Evolutionary conservation across 2,329 filamentous ascomycete genomes (phyloP).

Genomic region (Clonostachys chloroleuca): DNA sequence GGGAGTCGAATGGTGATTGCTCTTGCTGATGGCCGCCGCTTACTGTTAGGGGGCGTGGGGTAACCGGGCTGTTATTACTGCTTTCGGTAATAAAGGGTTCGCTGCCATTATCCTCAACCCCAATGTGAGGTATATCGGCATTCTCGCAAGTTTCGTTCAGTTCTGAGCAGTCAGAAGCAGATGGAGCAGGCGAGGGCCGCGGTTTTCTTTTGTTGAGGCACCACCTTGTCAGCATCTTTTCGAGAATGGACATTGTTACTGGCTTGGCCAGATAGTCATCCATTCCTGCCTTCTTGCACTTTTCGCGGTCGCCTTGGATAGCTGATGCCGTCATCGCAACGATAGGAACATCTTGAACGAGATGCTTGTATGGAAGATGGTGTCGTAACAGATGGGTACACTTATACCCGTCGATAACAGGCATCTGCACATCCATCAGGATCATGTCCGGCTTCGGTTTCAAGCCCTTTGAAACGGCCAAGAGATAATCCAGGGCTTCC

Average conservation of each 20-base stretch:
- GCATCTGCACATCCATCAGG: slow-evolving; percentile 75
- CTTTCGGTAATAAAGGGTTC: not conserved
- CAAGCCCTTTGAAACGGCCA: slow-evolving; percentile 43
- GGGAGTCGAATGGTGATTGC: slow-evolving; percentile 33
- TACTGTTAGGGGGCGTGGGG: slow-evolving; percentile 31
- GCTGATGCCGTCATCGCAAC: slow-evolving; percentile 80
- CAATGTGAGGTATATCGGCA: slow-evolving; percentile 31
- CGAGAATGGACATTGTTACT: slow-evolving; percentile 62
- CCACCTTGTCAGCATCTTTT: slow-evolving; percentile 71
- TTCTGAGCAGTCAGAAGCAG: slow-evolving; percentile 39
- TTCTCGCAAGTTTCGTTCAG: slow-evolving; percentile 34
- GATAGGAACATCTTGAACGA: slow-evolving; percentile 62
- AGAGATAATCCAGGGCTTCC: slow-evolving; percentile 71
- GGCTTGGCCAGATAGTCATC: slow-evolving; percentile 73
- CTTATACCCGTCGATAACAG: slow-evolving; percentile 72
- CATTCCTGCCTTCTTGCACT: slow-evolving; percentile 71
- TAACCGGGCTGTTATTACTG: slow-evolving; percentile 21
- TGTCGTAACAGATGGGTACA: slow-evolving; percentile 71
- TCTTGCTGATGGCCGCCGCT: slow-evolving; percentile 25
- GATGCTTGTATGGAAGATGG: slow-evolving; percentile 58
- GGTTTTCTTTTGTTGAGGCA: slow-evolving; percentile 24
- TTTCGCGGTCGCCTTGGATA: slow-evolving; percentile 72
- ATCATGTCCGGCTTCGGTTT: slow-evolving; percentile 66
- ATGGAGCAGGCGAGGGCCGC: slow-evolving; percentile 12
- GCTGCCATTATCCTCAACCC: slow-evolving; percentile 17